Percentiles rank a stretch among this genome's conserved stretches.
Conservation (phyloP, 1,284 basidiomycete species). For the Ganoderma sinense region DNA sequence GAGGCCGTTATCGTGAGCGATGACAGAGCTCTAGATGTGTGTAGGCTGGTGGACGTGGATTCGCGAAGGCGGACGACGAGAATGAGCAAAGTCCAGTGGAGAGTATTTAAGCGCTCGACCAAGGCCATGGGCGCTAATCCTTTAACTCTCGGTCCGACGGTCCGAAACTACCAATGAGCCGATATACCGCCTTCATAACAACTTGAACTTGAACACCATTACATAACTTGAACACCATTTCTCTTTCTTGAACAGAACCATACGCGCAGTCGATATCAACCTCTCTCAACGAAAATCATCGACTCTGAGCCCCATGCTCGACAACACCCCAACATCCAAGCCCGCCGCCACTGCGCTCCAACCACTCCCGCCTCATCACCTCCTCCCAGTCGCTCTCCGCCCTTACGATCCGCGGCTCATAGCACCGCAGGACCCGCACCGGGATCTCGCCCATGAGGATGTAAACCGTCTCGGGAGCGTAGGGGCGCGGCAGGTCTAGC, state of each 20-base stretch:
- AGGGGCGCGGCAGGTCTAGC: neutral
- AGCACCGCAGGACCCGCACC: neutral
- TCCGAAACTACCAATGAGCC: neutral
- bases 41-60: neutral
- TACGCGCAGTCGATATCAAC: neutral
- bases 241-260: neutral
- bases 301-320: too few relatives aligned
- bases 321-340: neutral
- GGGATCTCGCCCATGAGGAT: neutral
- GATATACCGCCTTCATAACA: neutral
- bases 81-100: neutral
- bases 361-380: conserved; percentile 5
- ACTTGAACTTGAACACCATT: too few relatives aligned
- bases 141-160: neutral
- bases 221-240: too few relatives aligned
- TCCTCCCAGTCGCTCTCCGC: conserved; percentile 1
- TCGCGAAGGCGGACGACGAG: neutral
- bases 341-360: neutral
- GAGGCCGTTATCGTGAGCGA: neutral
- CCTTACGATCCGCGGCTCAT: neutral
- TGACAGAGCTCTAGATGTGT: neutral
- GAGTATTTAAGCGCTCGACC: neutral
- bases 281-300: neutral
- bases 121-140: neutral
- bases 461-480: neutral